Base-by-base conservation (phyloP, 306 rosid species). In the Vigna radiata region DNA sequence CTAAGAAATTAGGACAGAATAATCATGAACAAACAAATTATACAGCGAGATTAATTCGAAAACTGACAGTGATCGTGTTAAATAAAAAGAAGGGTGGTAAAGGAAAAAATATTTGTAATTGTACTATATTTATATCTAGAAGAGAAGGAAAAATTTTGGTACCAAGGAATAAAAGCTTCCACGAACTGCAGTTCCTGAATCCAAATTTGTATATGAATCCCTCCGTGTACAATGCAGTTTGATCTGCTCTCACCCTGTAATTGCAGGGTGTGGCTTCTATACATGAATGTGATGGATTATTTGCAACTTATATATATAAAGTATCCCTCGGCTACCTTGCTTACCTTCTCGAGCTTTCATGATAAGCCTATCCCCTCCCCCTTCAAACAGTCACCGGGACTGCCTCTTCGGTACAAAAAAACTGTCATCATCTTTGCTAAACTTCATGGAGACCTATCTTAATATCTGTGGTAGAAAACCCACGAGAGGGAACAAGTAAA, bases 261-360 rank as follows among this genome's bases (percentile, higher is more conserved):
- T 89, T 85, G 91, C 90, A 90, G 91, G 97, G 94, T 79, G 92
- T 79, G 83, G 85, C 87, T 83, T 90, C 95, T 93, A 89, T 93
- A 91, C 97, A 93, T 80, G 90, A 91, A 89, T 84, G 86, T 77
- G 89, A 80, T 72, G 79, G 87, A 75, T 91, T 91, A 86, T 90
- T 85, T 83, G 83, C 86, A 74, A 68, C 83, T 75, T 79, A 53
- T 70, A 84, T 69, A 81, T 79, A 84, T 70, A 69, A 82, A 16
- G 85, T 74, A 55, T 75, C 55, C 77, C 77, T 58, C 79, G 60
- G 83, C 70, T 72, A 83, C 69, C 73, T 77, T 78, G 82, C 75
- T 79, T 69, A 77, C 79, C 85, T 77, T 56, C 73, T 63, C 56
- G 21, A 84, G 86, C 85, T 77, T 73, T 70, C 70, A 72, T 74